Evolutionary conservation across 352 stramenopile species (phyloP), one percentile per base, ranked within the genome.

Genomic region (Globisporangium yorkense): DNA sequence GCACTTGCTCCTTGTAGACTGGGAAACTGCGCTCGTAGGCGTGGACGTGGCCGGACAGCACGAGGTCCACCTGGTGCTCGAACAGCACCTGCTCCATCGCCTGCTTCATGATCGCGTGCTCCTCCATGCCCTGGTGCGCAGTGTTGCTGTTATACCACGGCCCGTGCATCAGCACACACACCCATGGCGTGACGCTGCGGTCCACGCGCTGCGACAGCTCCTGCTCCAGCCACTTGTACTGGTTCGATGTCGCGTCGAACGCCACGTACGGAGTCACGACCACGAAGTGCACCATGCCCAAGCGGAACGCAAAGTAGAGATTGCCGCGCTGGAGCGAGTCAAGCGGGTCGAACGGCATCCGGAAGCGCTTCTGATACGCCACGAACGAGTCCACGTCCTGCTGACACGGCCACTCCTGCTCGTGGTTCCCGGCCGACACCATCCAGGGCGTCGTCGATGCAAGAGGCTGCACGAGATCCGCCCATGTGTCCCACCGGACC

Each of bases 121-220:
- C 79, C 62, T 94, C 84, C 45, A 84, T 72, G n/a, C 83, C 71
- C 18, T 91, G 82, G 70, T 98, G 94, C 16, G 87, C 79, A 2
- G 67, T 83, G 80, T 98, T 97, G 63, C 92, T 97, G 63, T 96
- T 97, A 79, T 98, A 98, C 66, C 95, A 89, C 18, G 94, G 94
- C 7, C 81, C 87, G 59, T 98, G 93, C 71, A 97, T 94, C 56
- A 97, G 84, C 21, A 97, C 77, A 3, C 97, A 68, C 3, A 98
- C 53, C 92, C 92, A 98, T 1, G 94, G 94, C 9, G 92, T 98
- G 18, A 82, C 47, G 1, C 51, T 65, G 41, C 92, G 89, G 67
- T 98, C 79, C 1, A 98, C 79, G 5, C 66, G 75, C 35, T 72
- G 49, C 53, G 54, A n/a, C 13, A 98, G 71, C 66, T 97, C 88